Evolutionary conservation across 805 yeast species (phyloP).

Genomic region (Scheffersomyces spartinae): DNA sequence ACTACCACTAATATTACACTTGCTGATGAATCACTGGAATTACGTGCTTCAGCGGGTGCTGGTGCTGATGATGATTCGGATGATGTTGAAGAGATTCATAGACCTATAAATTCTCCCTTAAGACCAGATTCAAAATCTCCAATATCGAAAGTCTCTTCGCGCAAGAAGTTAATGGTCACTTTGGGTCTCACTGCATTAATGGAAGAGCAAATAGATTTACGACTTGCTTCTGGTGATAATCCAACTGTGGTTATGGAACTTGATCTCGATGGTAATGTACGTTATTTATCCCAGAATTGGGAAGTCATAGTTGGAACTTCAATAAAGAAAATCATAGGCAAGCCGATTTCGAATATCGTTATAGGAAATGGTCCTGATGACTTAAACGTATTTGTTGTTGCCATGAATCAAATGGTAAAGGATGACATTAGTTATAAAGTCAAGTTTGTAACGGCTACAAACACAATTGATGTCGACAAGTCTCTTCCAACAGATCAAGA

Average conservation of each 20-base stretch:
- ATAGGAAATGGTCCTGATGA: slow-evolving; percentile 53
- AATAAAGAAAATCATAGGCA: slow-evolving; percentile 38
- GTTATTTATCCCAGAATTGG: slow-evolving; percentile 71
- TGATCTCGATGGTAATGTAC: slow-evolving; percentile 68
- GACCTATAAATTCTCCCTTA: too few relatives aligned
- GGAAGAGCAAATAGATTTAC: slow-evolving; percentile 41
- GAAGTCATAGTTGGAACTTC: slow-evolving; percentile 62
- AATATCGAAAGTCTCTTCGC: too few relatives aligned
- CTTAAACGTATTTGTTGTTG: slow-evolving; percentile 53
- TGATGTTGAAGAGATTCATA: too few relatives aligned
- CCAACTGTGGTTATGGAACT: slow-evolving; percentile 78
- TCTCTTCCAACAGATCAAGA: slow-evolving; percentile 1
- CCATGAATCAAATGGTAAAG: slow-evolving; percentile 54
- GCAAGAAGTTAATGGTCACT: too few relatives aligned
- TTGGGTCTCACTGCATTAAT: too few relatives aligned
- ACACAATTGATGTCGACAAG: slow-evolving; percentile 7
- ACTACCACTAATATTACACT: too few relatives aligned
- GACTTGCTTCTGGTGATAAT: slow-evolving; percentile 53
- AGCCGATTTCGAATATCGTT: slow-evolving; percentile 52
- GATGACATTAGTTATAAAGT: slow-evolving; percentile 75
- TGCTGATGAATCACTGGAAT: too few relatives aligned
- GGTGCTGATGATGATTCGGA: too few relatives aligned
- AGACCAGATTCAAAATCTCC: too few relatives aligned
- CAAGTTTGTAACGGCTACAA: slow-evolving; percentile 49
- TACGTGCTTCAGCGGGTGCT: too few relatives aligned